Evolutionary conservation across 306 rosid genomes (phyloP).

Genomic region (Dalbergia cultrata): DNA sequence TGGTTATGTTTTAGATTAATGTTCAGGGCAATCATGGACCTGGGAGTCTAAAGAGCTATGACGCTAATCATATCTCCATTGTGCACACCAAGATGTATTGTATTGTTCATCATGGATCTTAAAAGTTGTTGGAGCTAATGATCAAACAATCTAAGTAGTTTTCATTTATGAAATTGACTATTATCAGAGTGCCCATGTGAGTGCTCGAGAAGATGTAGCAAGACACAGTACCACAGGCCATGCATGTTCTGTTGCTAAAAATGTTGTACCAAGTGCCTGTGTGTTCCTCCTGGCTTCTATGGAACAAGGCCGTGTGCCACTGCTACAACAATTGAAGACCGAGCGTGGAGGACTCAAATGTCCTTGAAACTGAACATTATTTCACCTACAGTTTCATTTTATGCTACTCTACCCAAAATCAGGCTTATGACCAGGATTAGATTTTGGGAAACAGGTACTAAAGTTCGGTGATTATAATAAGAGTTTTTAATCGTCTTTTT

Average conservation of each 20-base stretch:
- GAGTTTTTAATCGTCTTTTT: too few relatives aligned
- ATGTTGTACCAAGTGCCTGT: conserved; percentile 59
- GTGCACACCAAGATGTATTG: too few relatives aligned
- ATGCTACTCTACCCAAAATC: too few relatives aligned
- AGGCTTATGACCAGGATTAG: too few relatives aligned
- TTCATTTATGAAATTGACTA: conserved; percentile 11
- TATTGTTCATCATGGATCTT: too few relatives aligned
- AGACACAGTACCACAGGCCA: conserved; percentile 61
- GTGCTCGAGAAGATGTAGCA: conserved; percentile 55
- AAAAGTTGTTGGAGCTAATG: too few relatives aligned
- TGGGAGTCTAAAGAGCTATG: conserved; percentile 55
- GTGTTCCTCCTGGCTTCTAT: conserved; percentile 69
- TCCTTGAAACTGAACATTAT: conserved; percentile 43
- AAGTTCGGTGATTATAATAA: too few relatives aligned
- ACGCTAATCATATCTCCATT: too few relatives aligned
- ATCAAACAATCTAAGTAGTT: not conserved
- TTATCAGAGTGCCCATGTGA: conserved; percentile 55
- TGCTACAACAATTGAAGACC: conserved; percentile 78
- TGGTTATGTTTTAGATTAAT: not conserved
- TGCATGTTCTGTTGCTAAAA: conserved; percentile 71
- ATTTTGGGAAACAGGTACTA: too few relatives aligned
- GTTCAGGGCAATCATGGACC: conserved; percentile 61
- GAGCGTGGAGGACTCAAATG: conserved; percentile 72
- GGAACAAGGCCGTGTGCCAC: conserved; percentile 67
- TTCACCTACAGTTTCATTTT: not conserved